Conservation (phyloP, 305 asterid genomes). For the Fraxinus latifolia region DNA sequence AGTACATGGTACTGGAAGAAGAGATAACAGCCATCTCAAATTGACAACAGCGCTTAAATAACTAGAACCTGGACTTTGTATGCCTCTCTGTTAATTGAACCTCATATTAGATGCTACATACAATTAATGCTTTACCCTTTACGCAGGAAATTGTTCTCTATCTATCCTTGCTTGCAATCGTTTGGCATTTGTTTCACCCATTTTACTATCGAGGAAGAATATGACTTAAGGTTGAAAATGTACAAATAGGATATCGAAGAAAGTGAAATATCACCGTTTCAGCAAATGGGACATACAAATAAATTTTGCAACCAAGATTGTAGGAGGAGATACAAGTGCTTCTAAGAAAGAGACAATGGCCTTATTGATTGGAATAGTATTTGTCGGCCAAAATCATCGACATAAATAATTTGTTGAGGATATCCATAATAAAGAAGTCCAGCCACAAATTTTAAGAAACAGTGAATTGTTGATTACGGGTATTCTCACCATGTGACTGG, state of each 20-base stretch:
- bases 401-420: background rate
- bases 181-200: background rate
- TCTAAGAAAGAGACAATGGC: background rate
- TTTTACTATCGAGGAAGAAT: background rate
- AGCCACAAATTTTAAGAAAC: background rate
- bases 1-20: background rate
- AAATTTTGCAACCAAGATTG: background rate
- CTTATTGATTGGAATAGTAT: background rate
- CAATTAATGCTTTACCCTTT: background rate
- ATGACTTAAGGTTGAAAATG: background rate
- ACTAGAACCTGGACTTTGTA: background rate
- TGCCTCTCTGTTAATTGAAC: background rate
- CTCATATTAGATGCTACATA: background rate
- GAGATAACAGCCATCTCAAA: background rate
- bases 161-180: background rate
- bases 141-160: background rate
- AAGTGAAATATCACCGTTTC: background rate
- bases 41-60: background rate
- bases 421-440: background rate
- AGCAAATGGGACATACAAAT: background rate
- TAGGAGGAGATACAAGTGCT: background rate
- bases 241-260: background rate
- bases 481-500: background rate
- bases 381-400: background rate
- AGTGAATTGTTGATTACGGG: background rate